These are phyloP conservation scores for Bondarzewia mesenterica DNA, from an alignment of 1,284 basidiomycete genomes.

Conservation along the genomic window DNA sequence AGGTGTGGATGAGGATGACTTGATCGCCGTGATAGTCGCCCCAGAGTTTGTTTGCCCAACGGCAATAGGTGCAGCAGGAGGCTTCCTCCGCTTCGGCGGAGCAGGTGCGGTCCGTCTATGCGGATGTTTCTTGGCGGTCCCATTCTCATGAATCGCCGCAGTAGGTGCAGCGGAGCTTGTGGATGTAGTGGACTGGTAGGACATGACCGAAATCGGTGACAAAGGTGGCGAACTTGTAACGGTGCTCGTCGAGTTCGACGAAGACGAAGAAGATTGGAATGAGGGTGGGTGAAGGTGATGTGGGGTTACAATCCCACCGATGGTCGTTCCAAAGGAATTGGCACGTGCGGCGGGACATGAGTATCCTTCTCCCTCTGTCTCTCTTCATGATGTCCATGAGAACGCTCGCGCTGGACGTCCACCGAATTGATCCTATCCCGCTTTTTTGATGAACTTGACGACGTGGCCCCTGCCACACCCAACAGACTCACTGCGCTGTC, in stretches of 20 bases:
- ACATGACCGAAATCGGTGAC: slow-evolving; percentile 6
- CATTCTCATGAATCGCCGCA: slow-evolving; percentile 11
- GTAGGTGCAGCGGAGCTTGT: slow-evolving; percentile 6
- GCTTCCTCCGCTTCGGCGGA: slow-evolving; percentile 50
- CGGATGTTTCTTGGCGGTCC: slow-evolving; percentile 15
- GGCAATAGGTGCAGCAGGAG: slow-evolving; percentile 56
- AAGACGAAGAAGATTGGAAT: slow-evolving; percentile 9
- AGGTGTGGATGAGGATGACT: slow-evolving; percentile 13
- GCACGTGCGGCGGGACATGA: slow-evolving; percentile 6
- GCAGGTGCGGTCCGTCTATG: slow-evolving; percentile 40
- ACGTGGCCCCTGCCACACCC: slow-evolving; percentile 29
- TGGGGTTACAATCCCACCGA: slow-evolving; percentile 5
- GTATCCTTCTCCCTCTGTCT: background rate
- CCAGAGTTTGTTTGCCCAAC: slow-evolving; percentile 34
- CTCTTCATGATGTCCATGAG: slow-evolving; percentile 2
- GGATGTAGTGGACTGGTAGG: background rate
- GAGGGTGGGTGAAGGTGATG: slow-evolving; percentile 2
- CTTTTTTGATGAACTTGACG: slow-evolving; percentile 14
- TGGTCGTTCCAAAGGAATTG: slow-evolving; percentile 7
- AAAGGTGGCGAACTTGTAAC: background rate
- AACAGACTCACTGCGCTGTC: slow-evolving; percentile 46
- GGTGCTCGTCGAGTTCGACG: background rate
- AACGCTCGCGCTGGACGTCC: slow-evolving; percentile 19
- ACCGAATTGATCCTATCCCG: slow-evolving; percentile 26
- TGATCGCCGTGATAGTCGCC: slow-evolving; percentile 45